Evolutionary conservation across 768 basidiomycete species (phyloP), one percentile per base, ranked within the genome.

Genomic region (Tricholomella constricta): DNA sequence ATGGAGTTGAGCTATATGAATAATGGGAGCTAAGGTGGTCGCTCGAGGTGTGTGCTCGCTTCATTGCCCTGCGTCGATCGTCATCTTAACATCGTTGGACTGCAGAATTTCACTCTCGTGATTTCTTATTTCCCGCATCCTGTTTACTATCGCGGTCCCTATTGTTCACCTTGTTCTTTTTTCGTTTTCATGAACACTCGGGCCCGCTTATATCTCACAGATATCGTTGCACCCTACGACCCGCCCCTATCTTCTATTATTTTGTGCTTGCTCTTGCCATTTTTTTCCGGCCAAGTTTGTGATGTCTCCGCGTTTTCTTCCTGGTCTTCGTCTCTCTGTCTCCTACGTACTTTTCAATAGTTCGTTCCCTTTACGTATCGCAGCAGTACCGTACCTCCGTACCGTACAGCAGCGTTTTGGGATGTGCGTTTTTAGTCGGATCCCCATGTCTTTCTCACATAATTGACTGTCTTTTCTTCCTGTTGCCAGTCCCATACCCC

Each of bases 1-100:
- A 77, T 85, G 71, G 78, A 79, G 31, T 72, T 73, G 65, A 74
- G 77, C 31, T 79, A 84, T 74, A 38, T 68, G 52, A 65, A 46
- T 3, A 49, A 51, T 29, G 51, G 55, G n/a, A 46, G 42, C 44
- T 58, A 51, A 45, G 48, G 37, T 22, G 20, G 42, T 25, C 42
- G 42, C 37, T 9, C 19, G 47, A 44, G 51, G 52, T 50, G 44
- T 42, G 43, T 25, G 17, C 19, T 48, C 10, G 10, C 17, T 48
- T 42, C 15, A 20, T 45, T 27, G 27, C 40, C 31, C 44, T 36
- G 10, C 27, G 20, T 10, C 12, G 14, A 14, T 23, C 31, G 6
- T 23, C 51, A 38, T 10, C 15, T 26, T 6, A 5, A 23, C 25
- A 12, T 14, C 12, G 11, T 6, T 20, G 40, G 31, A 45, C 20